Evolutionary conservation across 352 stramenopile species (phyloP), one percentile per base, ranked within the genome.

Genomic region (Aphanomyces astaci): DNA sequence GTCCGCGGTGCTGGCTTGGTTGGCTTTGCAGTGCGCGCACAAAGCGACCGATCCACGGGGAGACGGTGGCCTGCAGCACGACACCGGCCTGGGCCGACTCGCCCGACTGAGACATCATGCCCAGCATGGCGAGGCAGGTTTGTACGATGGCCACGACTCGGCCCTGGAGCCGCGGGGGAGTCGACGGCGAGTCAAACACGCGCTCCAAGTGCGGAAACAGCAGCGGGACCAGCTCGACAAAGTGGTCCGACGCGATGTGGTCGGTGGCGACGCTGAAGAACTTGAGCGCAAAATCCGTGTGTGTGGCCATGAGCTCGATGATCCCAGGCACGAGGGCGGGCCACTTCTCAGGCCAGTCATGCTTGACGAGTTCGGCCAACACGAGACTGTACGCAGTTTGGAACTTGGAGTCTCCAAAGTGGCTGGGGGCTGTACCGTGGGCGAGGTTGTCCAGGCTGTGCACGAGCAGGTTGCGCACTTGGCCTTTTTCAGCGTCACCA

Each of bases 291-390:
- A 93, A 86, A 68, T 81, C 81, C 43, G 89, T 88, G 11, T 74
- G 78, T 49, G 73, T 77, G 0, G 79, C 71, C 51, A 92, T 78
- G 55, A 94, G 81, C 48, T 72, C 68, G 55, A 92, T 71, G 9
- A 92, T 66, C 1, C 78, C 72, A 1, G 86, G 83, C 49, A 94
- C 62, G 70, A 94, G 79, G 48, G 90, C 83, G 15, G 75, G 68
- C 86, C 86, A 94, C 72, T 94, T 82, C 65, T 92, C 84, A 30
- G 83, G 86, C 82, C 82, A 91, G 64, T 94, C 86, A 63, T 81
- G 82, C 72, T 94, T 83, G 54, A 91, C 91, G 65, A 94, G 85
- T 53, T 84, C 79, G n/a, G 79, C 82, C 24, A 93, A 71, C 45
- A 85, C 76, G 53, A 93, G 81, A 53, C 82, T 90, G 46, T 92